A percentile compares a stretch with the other conserved stretches of the same genome.
Evolutionary conservation across 345 rosid species (phyloP).

Genomic region (Moricandia arvensis): DNA sequence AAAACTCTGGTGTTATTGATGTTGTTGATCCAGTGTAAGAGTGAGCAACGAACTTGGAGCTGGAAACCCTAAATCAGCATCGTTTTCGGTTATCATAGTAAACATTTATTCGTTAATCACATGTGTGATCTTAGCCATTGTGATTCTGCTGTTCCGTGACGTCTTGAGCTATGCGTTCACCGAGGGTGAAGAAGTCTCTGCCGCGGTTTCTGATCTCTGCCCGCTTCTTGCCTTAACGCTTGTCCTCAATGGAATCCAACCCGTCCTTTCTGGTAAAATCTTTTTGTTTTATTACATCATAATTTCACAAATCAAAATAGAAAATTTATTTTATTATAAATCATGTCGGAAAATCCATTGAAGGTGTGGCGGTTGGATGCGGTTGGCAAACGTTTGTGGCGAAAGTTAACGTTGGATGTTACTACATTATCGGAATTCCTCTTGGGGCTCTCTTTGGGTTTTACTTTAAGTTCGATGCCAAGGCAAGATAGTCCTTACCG

Average conservation of each 20-base stretch:
- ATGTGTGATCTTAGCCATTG: constrained; percentile 38
- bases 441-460: constrained; percentile 63
- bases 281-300: not conserved
- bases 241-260: constrained; percentile 72
- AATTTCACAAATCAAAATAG: not conserved
- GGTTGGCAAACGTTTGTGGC: constrained; percentile 87
- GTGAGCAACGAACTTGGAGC: constrained; percentile 89
- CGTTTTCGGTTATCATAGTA: constrained; percentile 57
- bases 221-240: constrained; percentile 65
- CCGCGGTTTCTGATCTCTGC: constrained; percentile 68
- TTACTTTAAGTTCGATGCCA: constrained; percentile 60
- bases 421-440: constrained; percentile 68
- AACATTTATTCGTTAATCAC: constrained; percentile 46
- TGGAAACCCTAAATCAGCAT: constrained; percentile 63
- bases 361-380: constrained; percentile 85
- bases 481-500: constrained; percentile 41
- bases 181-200: constrained; percentile 55
- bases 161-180: constrained; percentile 65
- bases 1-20: not conserved
- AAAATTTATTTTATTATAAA: not conserved
- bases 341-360: not conserved
- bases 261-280: constrained; percentile 61
- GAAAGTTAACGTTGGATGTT: constrained; percentile 69
- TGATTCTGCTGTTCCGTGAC: constrained; percentile 41
- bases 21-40: constrained; percentile 52